Base-by-base conservation (phyloP, 306 rosid species). In the Pyrus communis region DNA sequence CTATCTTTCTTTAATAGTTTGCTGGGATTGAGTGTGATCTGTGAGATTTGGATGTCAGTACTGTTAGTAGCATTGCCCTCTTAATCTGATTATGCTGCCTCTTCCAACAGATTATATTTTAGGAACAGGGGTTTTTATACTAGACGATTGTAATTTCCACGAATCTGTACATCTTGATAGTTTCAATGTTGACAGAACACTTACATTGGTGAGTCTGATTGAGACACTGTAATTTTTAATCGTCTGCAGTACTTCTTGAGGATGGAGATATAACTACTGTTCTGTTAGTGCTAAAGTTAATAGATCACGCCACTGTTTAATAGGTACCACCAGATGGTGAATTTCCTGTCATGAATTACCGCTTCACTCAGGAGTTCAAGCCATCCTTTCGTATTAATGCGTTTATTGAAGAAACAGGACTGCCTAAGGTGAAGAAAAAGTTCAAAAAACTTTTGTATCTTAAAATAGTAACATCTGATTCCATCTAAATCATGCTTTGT, bases 101-200 rank as follows among this genome's bases (percentile, higher is more conserved):
- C 75, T 69, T 82, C 54, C 80, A 72, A 77, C 96, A 92, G 97
- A 89, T 82, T 89, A 92, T 80, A 84, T 88, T 78, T 78, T 75
- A 71, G 89, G 87, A 61, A 77, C 85, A 60, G 92, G 93, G 67
- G 79, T 90, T 25, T 96, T 95, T 67, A 67, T 89, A 70, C 93
- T 92, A 45, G 99, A 95, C 76, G 97, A 92, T 81, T 95, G 97
- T 72, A 95, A 95, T 86, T 95, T 95, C 83, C 99, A 92, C 21
- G 99, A 95, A 85, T 92, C 97, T 73, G 99, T 95, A 31, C 92
- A 85, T 85, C 97, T 92, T 75, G 97, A 90, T 64, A 91, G 81
- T 84, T 92, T 95, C 18, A 93, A 89, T 42, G 27, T 78, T 75
- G 97, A 95, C 81, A 82, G 93, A 83, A 90, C 97, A 66, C 81